Conservation (phyloP, 805 yeast species). For the Candida glaebosa region DNA sequence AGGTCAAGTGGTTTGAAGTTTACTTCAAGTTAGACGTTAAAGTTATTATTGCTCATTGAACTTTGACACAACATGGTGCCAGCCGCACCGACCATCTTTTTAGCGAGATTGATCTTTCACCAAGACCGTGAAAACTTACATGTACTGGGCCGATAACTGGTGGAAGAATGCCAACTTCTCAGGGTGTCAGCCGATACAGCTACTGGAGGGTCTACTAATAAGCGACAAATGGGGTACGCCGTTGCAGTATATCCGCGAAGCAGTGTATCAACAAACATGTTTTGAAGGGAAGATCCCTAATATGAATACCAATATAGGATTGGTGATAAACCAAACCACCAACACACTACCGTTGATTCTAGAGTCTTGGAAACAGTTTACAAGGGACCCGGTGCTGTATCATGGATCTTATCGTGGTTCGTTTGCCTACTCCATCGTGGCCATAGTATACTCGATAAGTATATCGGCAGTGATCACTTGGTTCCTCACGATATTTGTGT, state of each 20-base stretch:
- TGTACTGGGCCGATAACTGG: conserved; percentile 34
- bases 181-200: conserved; percentile 26
- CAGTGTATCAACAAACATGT: conserved; percentile 30
- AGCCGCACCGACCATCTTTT: too few relatives aligned
- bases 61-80: too few relatives aligned
- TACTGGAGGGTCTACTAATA: conserved; percentile 33
- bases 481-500: conserved; percentile 58
- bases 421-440: conserved; percentile 55
- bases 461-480: conserved; percentile 63
- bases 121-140: too few relatives aligned
- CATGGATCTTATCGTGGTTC: conserved; percentile 32
- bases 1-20: too few relatives aligned
- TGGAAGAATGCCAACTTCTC: conserved; percentile 21
- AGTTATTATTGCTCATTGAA: too few relatives aligned
- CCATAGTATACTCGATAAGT: conserved; percentile 59
- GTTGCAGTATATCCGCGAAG: conserved; percentile 20
- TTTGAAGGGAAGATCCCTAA: conserved; percentile 30
- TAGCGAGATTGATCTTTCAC: too few relatives aligned
- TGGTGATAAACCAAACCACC: conserved; percentile 22
- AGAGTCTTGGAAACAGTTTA: conserved; percentile 48
- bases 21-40: too few relatives aligned
- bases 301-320: conserved; percentile 35
- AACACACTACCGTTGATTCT: conserved; percentile 41
- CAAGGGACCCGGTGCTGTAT: conserved; percentile 11
- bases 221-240: conserved; percentile 20